Evolutionary conservation across 2,329 filamentous ascomycete genomes (phyloP).

Genomic region (Colletotrichum coccodes): DNA sequence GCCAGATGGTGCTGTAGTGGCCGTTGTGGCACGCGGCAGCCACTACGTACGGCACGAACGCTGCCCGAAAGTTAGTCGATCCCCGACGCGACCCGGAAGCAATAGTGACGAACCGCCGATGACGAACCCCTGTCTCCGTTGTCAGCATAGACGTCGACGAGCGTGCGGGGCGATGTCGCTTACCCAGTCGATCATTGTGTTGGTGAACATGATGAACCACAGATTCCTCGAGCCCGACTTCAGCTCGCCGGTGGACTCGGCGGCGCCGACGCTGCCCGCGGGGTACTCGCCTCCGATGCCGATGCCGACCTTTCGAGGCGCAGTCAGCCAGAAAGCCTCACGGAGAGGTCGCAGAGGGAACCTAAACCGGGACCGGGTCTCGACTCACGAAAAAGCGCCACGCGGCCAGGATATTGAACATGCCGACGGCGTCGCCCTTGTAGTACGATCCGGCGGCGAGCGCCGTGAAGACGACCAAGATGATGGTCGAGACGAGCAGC

Average conservation of each 20-base stretch:
- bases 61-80: not conserved
- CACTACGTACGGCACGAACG: constrained; percentile 52
- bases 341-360: accelerated
- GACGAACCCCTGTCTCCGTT: constrained; percentile 70
- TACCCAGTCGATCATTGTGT: constrained; percentile 80
- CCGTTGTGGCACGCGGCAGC: constrained; percentile 66
- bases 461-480: constrained; percentile 87
- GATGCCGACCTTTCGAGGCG: constrained; percentile 9
- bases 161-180: constrained; percentile 15
- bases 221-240: constrained; percentile 84
- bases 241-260: constrained; percentile 86
- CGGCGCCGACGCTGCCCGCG: constrained; percentile 83
- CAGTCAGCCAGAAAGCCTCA: constrained; percentile 7
- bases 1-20: constrained; percentile 82
- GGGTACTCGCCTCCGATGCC: constrained; percentile 72
- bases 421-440: constrained; percentile 72
- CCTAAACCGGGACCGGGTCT: not conserved
- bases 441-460: constrained; percentile 82
- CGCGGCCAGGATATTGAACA: constrained; percentile 81
- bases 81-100: not conserved
- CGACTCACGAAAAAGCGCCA: constrained; percentile 83
- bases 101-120: constrained; percentile 68
- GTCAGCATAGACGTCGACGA: constrained; percentile 41
- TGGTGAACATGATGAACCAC: constrained; percentile 93
- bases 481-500: constrained; percentile 81